Percentiles rank a stretch among this genome's conserved stretches.
Evolutionary conservation across 192 early-diverging fungal species (phyloP).

Genomic region (Coemansia sp.): DNA sequence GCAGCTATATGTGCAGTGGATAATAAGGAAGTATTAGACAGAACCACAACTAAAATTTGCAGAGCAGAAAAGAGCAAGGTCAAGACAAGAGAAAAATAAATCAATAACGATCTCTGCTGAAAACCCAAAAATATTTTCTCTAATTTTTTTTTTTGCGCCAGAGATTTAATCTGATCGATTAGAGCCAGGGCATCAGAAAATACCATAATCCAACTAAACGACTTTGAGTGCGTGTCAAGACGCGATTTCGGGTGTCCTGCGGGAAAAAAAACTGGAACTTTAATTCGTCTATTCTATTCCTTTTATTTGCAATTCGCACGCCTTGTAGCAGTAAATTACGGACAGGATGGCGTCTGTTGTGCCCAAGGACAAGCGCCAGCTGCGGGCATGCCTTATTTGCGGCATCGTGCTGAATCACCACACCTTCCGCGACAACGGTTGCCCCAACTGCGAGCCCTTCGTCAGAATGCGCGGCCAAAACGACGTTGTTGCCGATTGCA

Average conservation of each 20-base stretch:
- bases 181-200: neutral
- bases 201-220: neutral
- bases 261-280: too few species aligned
- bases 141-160: too few species aligned
- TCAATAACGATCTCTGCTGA: too few species aligned
- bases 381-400: constrained; percentile 79
- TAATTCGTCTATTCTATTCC: too few species aligned
- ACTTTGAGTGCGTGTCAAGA: neutral
- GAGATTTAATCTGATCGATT: neutral
- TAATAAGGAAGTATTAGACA: neutral
- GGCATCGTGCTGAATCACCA: constrained; percentile 75
- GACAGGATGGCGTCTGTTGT: constrained; percentile 43
- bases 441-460: constrained; percentile 82
- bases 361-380: constrained; percentile 67
- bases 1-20: neutral
- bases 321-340: neutral
- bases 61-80: neutral
- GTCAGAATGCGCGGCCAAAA: constrained; percentile 64
- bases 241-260: neutral
- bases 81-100: neutral
- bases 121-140: too few species aligned
- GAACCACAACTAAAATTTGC: neutral
- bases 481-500: constrained; percentile 72
- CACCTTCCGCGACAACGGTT: constrained; percentile 68
- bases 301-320: constrained; percentile 2